Percentiles rank a stretch among this genome's conserved stretches.
Evolutionary conservation across 306 rosid species (phyloP).

Genomic region (Prunus kanzakura): DNA sequence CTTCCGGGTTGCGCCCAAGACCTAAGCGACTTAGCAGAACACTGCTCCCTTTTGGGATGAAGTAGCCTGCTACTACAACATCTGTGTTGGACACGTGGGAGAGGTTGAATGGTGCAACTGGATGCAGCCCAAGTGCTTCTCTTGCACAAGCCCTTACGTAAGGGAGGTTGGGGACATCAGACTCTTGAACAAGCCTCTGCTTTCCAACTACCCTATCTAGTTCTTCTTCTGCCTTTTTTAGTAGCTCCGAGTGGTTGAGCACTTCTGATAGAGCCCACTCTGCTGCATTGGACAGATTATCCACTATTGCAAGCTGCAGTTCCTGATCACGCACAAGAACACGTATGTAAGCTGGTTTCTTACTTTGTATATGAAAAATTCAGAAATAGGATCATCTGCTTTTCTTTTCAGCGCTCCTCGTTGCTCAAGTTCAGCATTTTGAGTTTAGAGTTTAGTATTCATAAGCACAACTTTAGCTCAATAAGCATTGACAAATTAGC

Average conservation of each 20-base stretch:
- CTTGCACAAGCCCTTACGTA: conserved; percentile 40
- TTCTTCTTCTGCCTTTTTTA: conserved; percentile 30
- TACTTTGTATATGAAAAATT: too few species aligned
- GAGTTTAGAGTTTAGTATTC: too few species aligned
- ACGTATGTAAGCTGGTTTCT: background rate
- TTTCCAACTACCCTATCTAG: conserved; percentile 35
- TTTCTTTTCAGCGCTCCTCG: too few species aligned
- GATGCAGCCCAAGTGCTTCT: conserved; percentile 48
- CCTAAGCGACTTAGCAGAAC: conserved; percentile 35
- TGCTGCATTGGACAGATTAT: conserved; percentile 35
- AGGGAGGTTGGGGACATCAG: conserved; percentile 36
- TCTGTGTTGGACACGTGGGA: conserved; percentile 41
- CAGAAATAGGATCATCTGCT: too few species aligned
- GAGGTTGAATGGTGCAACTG: conserved; percentile 26
- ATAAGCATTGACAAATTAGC: too few species aligned
- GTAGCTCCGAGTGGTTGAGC: conserved; percentile 33
- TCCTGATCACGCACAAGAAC: conserved; percentile 23
- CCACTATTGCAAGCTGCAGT: conserved; percentile 26
- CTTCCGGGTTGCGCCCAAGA: conserved; percentile 29
- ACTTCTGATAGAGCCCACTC: conserved; percentile 50
- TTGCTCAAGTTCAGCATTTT: too few species aligned
- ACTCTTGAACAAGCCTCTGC: conserved; percentile 34
- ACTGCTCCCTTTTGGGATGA: conserved; percentile 49
- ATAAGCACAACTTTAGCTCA: too few species aligned
- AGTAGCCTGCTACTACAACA: conserved; percentile 20